Evolutionary conservation across 1,284 basidiomycete species (phyloP).

Genomic region (Puccinia polysora): DNA sequence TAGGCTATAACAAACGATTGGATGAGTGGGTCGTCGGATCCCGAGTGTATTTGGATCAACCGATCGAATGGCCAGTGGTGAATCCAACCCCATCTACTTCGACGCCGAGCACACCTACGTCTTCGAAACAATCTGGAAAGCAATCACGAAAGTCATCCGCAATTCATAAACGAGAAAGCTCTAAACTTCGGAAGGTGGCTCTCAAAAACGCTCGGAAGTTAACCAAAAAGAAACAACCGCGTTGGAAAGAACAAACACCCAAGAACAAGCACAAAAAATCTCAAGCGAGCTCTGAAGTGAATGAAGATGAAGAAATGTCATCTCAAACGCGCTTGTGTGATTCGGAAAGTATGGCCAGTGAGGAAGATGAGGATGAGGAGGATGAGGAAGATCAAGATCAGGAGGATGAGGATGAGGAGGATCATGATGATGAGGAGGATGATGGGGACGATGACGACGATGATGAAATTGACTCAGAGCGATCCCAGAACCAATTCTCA

Average conservation of each 20-base stretch:
- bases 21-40: constrained; percentile 97
- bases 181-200: constrained; percentile 43
- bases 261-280: constrained; percentile 38
- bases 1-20: constrained; percentile 60
- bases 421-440: constrained; percentile 42
- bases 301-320: constrained; percentile 11
- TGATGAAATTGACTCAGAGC: constrained; percentile 53
- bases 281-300: constrained; percentile 9
- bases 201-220: constrained; percentile 38
- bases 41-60: constrained; percentile 73
- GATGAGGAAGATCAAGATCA: constrained; percentile 13
- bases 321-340: constrained; percentile 17
- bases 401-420: constrained; percentile 32
- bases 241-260: constrained; percentile 46
- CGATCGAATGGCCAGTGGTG: constrained; percentile 80
- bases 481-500: constrained; percentile 57
- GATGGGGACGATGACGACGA: constrained; percentile 55
- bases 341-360: constrained; percentile 32
- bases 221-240: constrained; percentile 45
- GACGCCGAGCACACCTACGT: background rate
- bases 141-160: constrained; percentile 40
- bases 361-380: constrained; percentile 25
- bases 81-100: constrained; percentile 59
- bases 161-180: constrained; percentile 46
- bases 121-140: constrained; percentile 21